Conservation (phyloP, 345 rosid genomes). For the Populus deltoides region DNA sequence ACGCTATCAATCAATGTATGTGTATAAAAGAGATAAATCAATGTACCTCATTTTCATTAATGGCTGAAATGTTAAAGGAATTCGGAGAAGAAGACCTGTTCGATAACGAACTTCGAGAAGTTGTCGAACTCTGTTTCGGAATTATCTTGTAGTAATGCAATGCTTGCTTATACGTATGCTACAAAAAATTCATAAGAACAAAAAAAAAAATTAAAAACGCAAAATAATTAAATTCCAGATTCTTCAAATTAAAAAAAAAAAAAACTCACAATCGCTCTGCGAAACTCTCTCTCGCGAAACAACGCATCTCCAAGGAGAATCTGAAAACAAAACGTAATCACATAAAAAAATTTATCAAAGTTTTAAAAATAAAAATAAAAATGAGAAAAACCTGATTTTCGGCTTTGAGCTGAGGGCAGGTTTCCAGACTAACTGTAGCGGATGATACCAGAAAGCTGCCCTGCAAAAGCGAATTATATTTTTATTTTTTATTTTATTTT, state of each 20-base stretch:
- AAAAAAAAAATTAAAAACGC: neutral
- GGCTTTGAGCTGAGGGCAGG: slow-evolving; percentile 81
- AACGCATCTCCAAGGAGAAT: slow-evolving; percentile 85
- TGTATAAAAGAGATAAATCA: slow-evolving; percentile 5
- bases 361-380: neutral
- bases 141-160: slow-evolving; percentile 65
- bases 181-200: slow-evolving; percentile 5
- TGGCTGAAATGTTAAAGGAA: slow-evolving; percentile 57
- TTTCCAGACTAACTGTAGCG: slow-evolving; percentile 59
- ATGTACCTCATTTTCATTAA: slow-evolving; percentile 85
- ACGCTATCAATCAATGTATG: too few relatives aligned
- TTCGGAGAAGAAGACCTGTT: slow-evolving; percentile 74
- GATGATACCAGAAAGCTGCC: slow-evolving; percentile 88
- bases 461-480: slow-evolving; percentile 27
- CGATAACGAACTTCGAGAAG: slow-evolving; percentile 67
- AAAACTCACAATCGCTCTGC: slow-evolving; percentile 78
- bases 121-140: slow-evolving; percentile 71
- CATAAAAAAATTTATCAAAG: too few relatives aligned
- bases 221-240: neutral
- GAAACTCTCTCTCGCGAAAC: slow-evolving; percentile 71
- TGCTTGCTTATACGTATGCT: slow-evolving; percentile 88
- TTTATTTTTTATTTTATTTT: neutral
- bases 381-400: slow-evolving; percentile 61
- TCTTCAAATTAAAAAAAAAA: neutral
- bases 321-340: slow-evolving; percentile 33